Base-by-base conservation (phyloP, 192 early-diverging fungal species). In the Jimgerdemannia flammicorona region DNA sequence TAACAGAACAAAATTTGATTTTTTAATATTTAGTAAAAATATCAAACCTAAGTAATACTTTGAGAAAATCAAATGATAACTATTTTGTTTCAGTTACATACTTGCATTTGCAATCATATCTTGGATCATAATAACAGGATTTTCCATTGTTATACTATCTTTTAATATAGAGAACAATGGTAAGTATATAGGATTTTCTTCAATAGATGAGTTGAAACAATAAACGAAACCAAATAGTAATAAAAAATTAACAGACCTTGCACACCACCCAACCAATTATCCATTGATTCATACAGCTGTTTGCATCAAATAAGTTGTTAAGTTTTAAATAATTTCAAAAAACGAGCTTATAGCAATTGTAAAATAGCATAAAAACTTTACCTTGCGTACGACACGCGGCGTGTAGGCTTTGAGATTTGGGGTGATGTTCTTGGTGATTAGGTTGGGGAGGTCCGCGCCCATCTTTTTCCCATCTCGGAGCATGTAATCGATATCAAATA, bases 361-460 rank as follows among this genome's bases (percentile, higher is more conserved):
- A 29, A 29, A 29, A 1, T 59, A 59, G 8, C 49, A 59, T 59
- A 1, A 59, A 59, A 59, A 59, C 14, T 67, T 8, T 70, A 78
- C 77, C 63, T 75, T 68, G 3, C 70, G 42, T 10, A 68, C 72
- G n/a, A 79, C 77, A 7, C 78, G 70, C 4, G 71, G 69, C 19
- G 74, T 77, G 69, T 69, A 80, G 44, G 40, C n/a, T 6, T 66
- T 75, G 20, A 81, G 64, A 65, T 80, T 78, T 3, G 80, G 80
- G 1, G 70, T 77, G 49, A 85, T 20, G 11, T 74, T 39, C 8
- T 83, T 78, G 8, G 77, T 44, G 11, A 85, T 69, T 4, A 82
- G 8, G 66, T 70, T 72, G 59, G 79, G 78, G 19, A 75, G 67
- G 3, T 29, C 29, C 29, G 29, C n/a, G 49, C 49, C 49, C 4